phyloP scores from a whole-genome alignment of 2,329 filamentous ascomycete genomes.

The Diaporthe caulivora region DNA sequence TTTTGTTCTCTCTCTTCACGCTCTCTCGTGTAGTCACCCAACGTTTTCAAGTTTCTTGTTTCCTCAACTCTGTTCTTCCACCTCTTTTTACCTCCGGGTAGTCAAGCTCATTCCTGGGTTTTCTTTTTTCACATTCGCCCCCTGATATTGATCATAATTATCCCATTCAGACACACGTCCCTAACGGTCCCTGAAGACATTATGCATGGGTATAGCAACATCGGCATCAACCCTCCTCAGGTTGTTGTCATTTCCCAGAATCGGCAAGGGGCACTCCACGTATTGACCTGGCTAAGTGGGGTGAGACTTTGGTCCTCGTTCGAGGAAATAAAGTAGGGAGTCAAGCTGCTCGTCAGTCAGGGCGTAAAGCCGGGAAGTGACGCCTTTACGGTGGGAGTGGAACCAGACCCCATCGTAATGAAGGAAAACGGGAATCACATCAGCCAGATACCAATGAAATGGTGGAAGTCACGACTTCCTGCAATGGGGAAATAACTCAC shows the following conservation, averaged over 20 bases:
- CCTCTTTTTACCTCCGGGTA: not conserved
- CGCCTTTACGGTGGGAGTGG: not conserved
- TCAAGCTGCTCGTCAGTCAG: not conserved
- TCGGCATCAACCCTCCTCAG: not conserved
- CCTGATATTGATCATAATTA: not conserved
- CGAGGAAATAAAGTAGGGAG: not conserved
- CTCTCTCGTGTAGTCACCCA: not conserved
- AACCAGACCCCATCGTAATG: constrained; percentile 1
- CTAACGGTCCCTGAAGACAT: not conserved
- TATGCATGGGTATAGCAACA: constrained; percentile 10
- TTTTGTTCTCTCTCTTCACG: too few species aligned
- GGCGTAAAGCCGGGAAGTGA: not conserved
- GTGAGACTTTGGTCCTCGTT: not conserved
- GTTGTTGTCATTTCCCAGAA: not conserved
- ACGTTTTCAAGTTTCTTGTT: not conserved
- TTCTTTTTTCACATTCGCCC: not conserved
- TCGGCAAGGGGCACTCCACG: not conserved
- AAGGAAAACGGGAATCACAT: not conserved
- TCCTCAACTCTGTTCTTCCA: accelerated
- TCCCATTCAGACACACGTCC: not conserved
- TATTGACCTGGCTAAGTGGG: too few species aligned
- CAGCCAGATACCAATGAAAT: not conserved
- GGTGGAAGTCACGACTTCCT: not conserved
- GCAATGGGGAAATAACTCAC: not conserved
- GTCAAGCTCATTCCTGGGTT: not conserved